Conservation (phyloP, 257 asterid genomes). For the Ligustrum vulgare region DNA sequence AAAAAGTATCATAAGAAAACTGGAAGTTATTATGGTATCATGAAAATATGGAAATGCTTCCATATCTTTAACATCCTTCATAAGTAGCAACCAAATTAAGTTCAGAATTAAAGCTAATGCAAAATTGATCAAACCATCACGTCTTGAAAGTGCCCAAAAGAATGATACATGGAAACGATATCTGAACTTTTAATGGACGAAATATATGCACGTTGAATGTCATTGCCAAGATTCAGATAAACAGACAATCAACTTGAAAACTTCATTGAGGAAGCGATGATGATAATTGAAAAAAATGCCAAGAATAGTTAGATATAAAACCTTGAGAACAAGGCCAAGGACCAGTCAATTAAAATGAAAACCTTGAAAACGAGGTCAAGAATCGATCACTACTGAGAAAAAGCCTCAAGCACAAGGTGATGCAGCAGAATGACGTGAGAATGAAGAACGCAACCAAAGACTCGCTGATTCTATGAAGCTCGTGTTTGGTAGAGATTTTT, state of each 20-base stretch:
- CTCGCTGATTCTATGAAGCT: neutral
- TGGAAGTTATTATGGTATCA: neutral
- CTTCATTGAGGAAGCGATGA: neutral
- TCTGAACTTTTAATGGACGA: neutral
- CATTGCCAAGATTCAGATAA: neutral
- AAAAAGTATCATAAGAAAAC: neutral
- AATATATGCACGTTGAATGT: neutral
- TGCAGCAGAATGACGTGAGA: neutral
- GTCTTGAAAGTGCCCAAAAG: neutral
- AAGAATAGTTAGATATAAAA: neutral
- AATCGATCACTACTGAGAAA: neutral
- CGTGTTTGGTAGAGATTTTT: neutral
- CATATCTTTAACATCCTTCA: neutral
- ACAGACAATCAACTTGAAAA: neutral
- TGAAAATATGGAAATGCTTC: neutral
- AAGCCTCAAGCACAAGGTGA: neutral
- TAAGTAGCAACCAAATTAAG: neutral
- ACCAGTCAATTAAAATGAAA: neutral
- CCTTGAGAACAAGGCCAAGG: neutral
- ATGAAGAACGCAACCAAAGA: neutral
- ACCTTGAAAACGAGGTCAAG: neutral
- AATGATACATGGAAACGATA: neutral
- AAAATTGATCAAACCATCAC: neutral
- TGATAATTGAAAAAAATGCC: neutral
- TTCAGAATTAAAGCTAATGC: neutral